These are phyloP conservation scores for Epichloe bromicola DNA, from an alignment of 2,329 filamentous ascomycete genomes.

Conservation along the genomic window DNA sequence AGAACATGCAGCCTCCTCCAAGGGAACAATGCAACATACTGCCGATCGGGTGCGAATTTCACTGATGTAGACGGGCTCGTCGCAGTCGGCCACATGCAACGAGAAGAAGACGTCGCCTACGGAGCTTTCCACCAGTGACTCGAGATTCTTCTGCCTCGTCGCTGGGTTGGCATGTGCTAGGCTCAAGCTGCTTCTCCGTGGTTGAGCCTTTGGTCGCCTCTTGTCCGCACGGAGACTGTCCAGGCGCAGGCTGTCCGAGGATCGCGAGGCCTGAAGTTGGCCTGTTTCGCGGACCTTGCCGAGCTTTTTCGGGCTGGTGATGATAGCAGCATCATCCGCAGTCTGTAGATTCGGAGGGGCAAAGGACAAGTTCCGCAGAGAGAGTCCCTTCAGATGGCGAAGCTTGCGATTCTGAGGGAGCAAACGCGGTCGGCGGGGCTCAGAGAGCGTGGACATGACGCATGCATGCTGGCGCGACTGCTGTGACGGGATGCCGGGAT, in stretches of 20 bases:
- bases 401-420: constrained; percentile 71
- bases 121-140: constrained; percentile 54
- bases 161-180: constrained; percentile 32
- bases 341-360: constrained; percentile 45
- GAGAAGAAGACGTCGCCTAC: constrained; percentile 88
- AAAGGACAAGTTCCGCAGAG: constrained; percentile 73
- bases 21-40: constrained; percentile 20
- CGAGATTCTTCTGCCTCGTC: constrained; percentile 59
- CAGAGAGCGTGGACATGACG: constrained; percentile 23
- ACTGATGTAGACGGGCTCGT: constrained; percentile 78
- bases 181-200: constrained; percentile 36
- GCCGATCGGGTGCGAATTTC: constrained; percentile 69
- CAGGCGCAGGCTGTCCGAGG: constrained; percentile 16
- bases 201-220: constrained; percentile 12
- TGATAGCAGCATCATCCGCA: constrained; percentile 68
- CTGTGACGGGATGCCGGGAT: neutral
- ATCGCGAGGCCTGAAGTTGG: constrained; percentile 42
- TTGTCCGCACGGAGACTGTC: constrained; percentile 5
- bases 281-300: constrained; percentile 32
- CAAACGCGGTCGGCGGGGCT: constrained; percentile 35
- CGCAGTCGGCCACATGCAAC: constrained; percentile 52
- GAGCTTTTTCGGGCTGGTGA: constrained; percentile 56
- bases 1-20: neutral
- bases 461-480: constrained; percentile 7
- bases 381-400: constrained; percentile 76